A percentile compares a stretch with the other conserved stretches of the same genome.
These are phyloP conservation scores for Candida krabiensis DNA, from an alignment of 805 yeast species.

Conservation along the genomic window DNA sequence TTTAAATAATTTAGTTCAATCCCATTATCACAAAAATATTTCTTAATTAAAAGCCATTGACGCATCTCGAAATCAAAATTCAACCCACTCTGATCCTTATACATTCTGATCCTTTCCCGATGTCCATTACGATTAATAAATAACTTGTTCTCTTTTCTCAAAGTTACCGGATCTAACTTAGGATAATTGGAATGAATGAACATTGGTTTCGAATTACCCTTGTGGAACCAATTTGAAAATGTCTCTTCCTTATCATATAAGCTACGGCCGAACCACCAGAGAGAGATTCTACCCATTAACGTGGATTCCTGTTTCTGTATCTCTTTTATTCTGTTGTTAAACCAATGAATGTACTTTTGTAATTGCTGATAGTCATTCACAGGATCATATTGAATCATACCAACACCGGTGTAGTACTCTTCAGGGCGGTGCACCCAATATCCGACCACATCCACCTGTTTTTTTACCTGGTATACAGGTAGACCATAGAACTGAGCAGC, in stretches of 20 bases:
- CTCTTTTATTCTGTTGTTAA: constrained; percentile 6
- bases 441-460: constrained; percentile 50
- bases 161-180: constrained; percentile 46
- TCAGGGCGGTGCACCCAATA: constrained; percentile 33
- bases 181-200: constrained; percentile 58
- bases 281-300: constrained; percentile 7
- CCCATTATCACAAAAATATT: constrained; percentile 30
- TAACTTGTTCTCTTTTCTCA: constrained; percentile 38
- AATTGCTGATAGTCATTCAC: constrained; percentile 37
- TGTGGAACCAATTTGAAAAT: constrained; percentile 23
- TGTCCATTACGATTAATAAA: constrained; percentile 16
- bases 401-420: constrained; percentile 45
- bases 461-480: constrained; percentile 50
- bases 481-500: constrained; percentile 46
- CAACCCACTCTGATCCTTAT: constrained; percentile 29
- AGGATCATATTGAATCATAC: constrained; percentile 59
- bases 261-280: constrained; percentile 16
- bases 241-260: constrained; percentile 15
- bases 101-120: constrained; percentile 27
- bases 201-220: constrained; percentile 29
- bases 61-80: constrained; percentile 57
- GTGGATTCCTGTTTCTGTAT: constrained; percentile 8
- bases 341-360: constrained; percentile 20
- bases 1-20: constrained; percentile 26
- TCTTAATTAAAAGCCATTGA: constrained; percentile 56